Base-by-base conservation (phyloP, 805 yeast genomes). In the Hanseniaspora mollemarum region DNA sequence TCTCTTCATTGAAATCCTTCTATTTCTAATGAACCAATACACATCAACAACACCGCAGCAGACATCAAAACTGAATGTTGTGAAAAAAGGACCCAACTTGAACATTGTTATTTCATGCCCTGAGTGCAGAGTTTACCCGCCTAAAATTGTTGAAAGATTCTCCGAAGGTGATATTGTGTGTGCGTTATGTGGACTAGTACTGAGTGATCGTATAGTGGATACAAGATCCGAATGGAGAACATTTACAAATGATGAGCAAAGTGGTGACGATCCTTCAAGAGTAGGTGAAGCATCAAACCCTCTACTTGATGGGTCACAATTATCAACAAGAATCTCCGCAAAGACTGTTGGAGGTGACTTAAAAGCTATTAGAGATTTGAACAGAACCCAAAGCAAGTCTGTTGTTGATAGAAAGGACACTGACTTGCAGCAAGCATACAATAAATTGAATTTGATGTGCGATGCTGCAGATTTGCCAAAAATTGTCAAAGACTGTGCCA, bases 211-310 rank as follows among this genome's bases (percentile, higher is more conserved):
- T 56, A 81, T 90, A 46, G 95, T 90, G 28, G 98, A 90, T 61
- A 88, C 95, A 4, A 74, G 97, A 58, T 86, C 96, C 1, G 98
- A 90, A 71, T 90, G 98, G 98, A 84, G 98, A 71, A 92, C 98
- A 2, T 90, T 90, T 65, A 82, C 94, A 54, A 92, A 92, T 63
- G 98, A 90, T 65, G 98, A 90, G 66, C 97, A 90, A 65, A 92
- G 90, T 59, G 95, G 94, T 59, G 96, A 87, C 66, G 98, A 90
- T 65, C 98, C 98, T 4, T 81, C 92, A 57, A 97, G 98, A 84
- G 98, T 90, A 56, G 98, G 98, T 66, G 96, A 88, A 63, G 96
- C 96, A 4, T 81, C 87, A 16, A 88, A 88, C 63, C 96, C 96
- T 9, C 70, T 88, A 50, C 73, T 92, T 58, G 96, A 88, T 61